phyloP scores from a whole-genome alignment of 495 filamentous ascomycete genomes.

The Penicillium bovifimosum region DNA sequence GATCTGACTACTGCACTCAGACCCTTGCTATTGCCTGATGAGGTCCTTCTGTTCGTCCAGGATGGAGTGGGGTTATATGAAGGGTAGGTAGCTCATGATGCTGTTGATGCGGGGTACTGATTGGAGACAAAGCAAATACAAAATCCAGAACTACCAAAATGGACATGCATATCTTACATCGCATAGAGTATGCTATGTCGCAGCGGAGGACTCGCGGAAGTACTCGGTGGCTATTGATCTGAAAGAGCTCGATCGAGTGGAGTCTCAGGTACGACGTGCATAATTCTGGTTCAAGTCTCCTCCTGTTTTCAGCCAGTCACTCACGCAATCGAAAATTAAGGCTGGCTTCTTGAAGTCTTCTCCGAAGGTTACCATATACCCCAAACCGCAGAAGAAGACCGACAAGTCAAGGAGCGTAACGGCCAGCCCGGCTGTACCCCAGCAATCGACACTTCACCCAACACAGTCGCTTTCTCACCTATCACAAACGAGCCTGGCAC shows the following conservation, averaged over 20 bases:
- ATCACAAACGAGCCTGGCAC: constrained; percentile 14
- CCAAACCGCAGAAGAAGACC: constrained; percentile 59
- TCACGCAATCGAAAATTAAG: constrained; percentile 35
- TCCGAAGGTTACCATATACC: constrained; percentile 81
- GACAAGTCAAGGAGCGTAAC: constrained; percentile 30
- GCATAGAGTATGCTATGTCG: constrained; percentile 91
- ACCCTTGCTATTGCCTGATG: constrained; percentile 84
- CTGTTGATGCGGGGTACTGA: constrained; percentile 7
- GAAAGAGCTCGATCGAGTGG: constrained; percentile 83
- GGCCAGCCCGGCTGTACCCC: constrained; percentile 31
- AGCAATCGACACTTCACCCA: constrained; percentile 16
- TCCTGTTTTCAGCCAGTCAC: background rate
- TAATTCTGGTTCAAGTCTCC: background rate
- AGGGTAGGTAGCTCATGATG: constrained; percentile 58
- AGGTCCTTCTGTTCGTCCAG: constrained; percentile 88
- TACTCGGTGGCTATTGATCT: constrained; percentile 80
- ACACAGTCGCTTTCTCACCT: constrained; percentile 23
- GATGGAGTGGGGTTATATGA: constrained; percentile 96
- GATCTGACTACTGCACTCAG: constrained; percentile 94
- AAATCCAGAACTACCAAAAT: constrained; percentile 89
- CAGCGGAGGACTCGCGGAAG: constrained; percentile 79
- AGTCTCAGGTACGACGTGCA: constrained; percentile 67
- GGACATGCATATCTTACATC: constrained; percentile 95
- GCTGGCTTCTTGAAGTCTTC: constrained; percentile 95
- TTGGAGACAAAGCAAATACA: constrained; percentile 66